Base-by-base conservation (phyloP, 1,284 basidiomycete genomes). In the Pascua guehoae region DNA sequence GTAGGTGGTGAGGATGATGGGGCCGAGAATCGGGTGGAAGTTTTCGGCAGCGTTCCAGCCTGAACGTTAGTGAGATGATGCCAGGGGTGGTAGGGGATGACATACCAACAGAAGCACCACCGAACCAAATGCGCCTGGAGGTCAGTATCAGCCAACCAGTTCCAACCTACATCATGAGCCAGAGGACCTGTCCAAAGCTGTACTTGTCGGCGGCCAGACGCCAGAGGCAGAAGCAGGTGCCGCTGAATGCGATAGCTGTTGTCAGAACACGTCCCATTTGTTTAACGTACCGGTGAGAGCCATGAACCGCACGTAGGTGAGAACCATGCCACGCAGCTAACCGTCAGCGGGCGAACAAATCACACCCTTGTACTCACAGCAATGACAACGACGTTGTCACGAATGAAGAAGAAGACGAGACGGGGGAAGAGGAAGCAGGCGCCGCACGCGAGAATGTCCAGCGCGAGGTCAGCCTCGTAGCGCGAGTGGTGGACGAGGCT, bases 341-440 rank as follows among this genome's bases (percentile, higher is more conserved):
- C 0, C 5, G 47, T 51, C 38, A 55, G 44, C 24, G 14, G 24
- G 24, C 24, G 24, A 32, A 3, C 7, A 3, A 32, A 32, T 32
- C 24, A 4, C 8, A n/a, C 16, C 9, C 12, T 12, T n/a, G 37
- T 5, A 75, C 80, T 58, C 71, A 91, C 89, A 9, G 77, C 76
- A 15, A 94, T 76, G 36, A 94, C 83, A 41, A 94, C 81, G 16
- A 92, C 85, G 55, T 91, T 91, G 65, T 90, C 87, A 15, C 85
- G 86, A 50, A 94, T 84, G 2, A 88, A 83, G 71, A 90, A 92
- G 76, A 94, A 94, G 0, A 88, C 89, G 15, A 94, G 78, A 46
- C 91, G 82, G 11, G 91, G 91, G 70, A 93, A 89, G 24, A 94
- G 81, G 49, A 94, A 86, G 68, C 90, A 93, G 10, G 88, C 90